Conservation (phyloP, 441 rosid genomes). For the Syzygium malaccense region DNA sequence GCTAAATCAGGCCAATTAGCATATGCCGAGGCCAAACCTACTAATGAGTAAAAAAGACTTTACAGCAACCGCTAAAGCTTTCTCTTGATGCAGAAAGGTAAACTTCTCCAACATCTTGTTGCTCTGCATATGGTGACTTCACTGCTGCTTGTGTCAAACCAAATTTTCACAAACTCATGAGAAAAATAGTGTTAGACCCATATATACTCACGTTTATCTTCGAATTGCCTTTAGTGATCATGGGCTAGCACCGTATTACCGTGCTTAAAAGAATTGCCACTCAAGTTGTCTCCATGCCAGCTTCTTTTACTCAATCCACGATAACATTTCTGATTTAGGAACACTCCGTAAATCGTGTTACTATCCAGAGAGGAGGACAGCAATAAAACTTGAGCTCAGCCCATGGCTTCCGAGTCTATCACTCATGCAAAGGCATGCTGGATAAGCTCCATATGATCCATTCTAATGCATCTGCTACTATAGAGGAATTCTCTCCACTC, state of each 20-base stretch:
- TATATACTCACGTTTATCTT: neutral
- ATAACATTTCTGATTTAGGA: neutral
- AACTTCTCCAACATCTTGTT: neutral
- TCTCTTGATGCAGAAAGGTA: neutral
- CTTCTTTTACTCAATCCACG: neutral
- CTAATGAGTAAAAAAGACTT: neutral
- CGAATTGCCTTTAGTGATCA: neutral
- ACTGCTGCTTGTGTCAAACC: neutral
- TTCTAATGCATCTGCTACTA: neutral
- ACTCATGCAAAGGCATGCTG: neutral
- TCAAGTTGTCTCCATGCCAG: neutral
- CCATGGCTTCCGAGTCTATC: neutral
- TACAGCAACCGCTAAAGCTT: neutral
- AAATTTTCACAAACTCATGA: neutral
- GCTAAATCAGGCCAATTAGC: neutral
- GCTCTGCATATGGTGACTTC: neutral
- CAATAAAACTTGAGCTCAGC: neutral
- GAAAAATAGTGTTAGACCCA: neutral
- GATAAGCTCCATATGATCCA: neutral
- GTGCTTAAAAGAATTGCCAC: neutral
- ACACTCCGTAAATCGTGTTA: neutral
- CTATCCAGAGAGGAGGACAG: neutral
- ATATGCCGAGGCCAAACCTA: neutral
- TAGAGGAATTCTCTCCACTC: slow-evolving; percentile 10
- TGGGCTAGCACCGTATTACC: neutral